phyloP scores from a whole-genome alignment of 2,329 filamentous ascomycete genomes.

The Aspergillus sp. region DNA sequence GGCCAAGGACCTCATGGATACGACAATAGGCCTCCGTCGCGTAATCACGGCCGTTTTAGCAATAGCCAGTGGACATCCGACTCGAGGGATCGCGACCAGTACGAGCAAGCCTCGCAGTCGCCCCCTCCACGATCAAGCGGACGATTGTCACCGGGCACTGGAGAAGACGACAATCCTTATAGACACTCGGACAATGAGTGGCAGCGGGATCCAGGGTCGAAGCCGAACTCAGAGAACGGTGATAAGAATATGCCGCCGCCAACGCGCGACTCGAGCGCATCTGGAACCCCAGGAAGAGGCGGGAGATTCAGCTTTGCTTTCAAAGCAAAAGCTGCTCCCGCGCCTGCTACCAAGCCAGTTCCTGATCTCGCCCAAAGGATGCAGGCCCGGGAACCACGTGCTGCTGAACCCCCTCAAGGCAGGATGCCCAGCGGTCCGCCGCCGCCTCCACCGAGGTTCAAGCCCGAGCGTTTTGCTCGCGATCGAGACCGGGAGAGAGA shows the following conservation, averaged over 20 bases:
- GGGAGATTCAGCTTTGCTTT: slow-evolving; percentile 90
- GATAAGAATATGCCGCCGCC: slow-evolving; percentile 47
- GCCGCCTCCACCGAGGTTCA: slow-evolving; percentile 30
- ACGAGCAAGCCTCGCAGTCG: slow-evolving; percentile 24
- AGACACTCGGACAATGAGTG: slow-evolving; percentile 54
- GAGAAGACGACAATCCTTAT: slow-evolving; percentile 53
- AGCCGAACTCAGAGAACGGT: slow-evolving; percentile 31
- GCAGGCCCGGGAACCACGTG: slow-evolving; percentile 33
- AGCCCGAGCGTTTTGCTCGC: slow-evolving; percentile 35
- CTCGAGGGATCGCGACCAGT: slow-evolving; percentile 43
- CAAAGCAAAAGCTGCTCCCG: slow-evolving; percentile 62
- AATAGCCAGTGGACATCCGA: slow-evolving; percentile 62
- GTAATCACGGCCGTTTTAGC: slow-evolving; percentile 54
- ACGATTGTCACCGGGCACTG: slow-evolving; percentile 26
- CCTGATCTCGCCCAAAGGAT: slow-evolving; percentile 40
- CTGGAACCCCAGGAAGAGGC: slow-evolving; percentile 43
- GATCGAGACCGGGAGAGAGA: slow-evolving; percentile 31
- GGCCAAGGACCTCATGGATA: slow-evolving; percentile 41
- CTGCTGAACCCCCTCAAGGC: slow-evolving; percentile 27
- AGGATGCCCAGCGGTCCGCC: slow-evolving; percentile 28
- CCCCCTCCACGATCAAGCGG: slow-evolving; percentile 24
- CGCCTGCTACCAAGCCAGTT: slow-evolving; percentile 43
- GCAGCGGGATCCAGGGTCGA: slow-evolving; percentile 52
- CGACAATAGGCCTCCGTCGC: slow-evolving; percentile 29
- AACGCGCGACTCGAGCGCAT: slow-evolving; percentile 44